Evolutionary conservation across 2,329 filamentous ascomycete species (phyloP).

Genomic region (Trichoderma polysporum): DNA sequence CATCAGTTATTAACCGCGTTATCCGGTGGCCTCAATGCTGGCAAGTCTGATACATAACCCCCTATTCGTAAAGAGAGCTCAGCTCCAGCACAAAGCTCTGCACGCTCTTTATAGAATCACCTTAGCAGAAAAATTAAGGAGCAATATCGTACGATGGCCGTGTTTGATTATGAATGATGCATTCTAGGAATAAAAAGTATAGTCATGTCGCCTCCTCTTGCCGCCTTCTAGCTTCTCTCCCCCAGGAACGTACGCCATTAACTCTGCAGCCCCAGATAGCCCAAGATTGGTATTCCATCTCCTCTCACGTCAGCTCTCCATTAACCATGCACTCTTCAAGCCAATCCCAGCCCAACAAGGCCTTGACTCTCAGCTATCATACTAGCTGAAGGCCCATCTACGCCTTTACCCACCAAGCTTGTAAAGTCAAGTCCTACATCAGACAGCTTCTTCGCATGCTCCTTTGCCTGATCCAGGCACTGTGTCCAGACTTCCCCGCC

Average conservation of each 20-base stretch:
- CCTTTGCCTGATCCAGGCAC: constrained; percentile 78
- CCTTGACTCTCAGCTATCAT: constrained; percentile 20
- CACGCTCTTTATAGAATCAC: too few species aligned
- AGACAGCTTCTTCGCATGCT: constrained; percentile 75
- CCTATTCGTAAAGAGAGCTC: too few species aligned
- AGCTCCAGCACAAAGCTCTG: too few species aligned
- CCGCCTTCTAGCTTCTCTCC: background rate
- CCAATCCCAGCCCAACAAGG: constrained; percentile 34
- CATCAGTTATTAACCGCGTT: too few species aligned
- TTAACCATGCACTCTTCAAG: constrained; percentile 13
- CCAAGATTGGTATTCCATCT: background rate
- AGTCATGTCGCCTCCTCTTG: background rate
- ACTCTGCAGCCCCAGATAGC: background rate
- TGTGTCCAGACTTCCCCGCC: constrained; percentile 75
- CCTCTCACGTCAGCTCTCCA: background rate
- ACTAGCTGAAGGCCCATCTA: constrained; percentile 33
- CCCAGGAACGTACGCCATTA: background rate
- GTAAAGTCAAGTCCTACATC: constrained; percentile 90
- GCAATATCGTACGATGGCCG: background rate
- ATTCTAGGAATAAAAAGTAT: background rate
- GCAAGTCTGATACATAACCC: too few species aligned
- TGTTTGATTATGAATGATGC: background rate
- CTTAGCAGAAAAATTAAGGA: too few species aligned
- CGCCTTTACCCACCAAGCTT: constrained; percentile 69
- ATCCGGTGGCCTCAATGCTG: too few species aligned